phyloP scores from a whole-genome alignment of 192 early-diverging fungal species.

The Kappamyces sp. region DNA sequence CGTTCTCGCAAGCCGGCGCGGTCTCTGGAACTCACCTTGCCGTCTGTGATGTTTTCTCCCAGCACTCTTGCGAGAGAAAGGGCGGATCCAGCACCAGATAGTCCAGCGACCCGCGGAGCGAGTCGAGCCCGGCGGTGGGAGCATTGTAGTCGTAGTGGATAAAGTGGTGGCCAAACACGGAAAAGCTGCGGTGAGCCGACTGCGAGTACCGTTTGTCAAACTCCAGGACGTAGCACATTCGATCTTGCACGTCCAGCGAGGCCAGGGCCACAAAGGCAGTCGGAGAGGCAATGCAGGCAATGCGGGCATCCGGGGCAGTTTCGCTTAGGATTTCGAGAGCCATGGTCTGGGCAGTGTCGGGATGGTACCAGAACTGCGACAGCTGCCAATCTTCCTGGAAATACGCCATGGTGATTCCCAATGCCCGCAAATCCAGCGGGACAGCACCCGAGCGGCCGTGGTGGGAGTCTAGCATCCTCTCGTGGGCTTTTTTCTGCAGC shows the following conservation, averaged over 20 bases:
- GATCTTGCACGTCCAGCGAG: conserved; percentile 27
- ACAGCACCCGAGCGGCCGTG: no score
- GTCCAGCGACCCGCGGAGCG: conserved; percentile 41
- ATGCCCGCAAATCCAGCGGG: no score
- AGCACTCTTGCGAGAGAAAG: conserved; percentile 70
- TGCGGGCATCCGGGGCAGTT: conserved; percentile 31
- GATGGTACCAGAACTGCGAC: conserved; percentile 41
- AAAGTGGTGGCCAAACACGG: conserved; percentile 60
- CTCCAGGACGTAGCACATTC: conserved; percentile 52
- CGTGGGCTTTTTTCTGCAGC: no score
- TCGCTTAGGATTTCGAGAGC: conserved; percentile 40
- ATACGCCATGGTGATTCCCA: conserved; percentile 38
- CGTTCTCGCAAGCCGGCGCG: no score
- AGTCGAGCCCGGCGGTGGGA: conserved; percentile 32
- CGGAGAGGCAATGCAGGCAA: conserved; percentile 58
- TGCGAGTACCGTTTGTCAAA: conserved; percentile 49
- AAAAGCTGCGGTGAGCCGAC: conserved; percentile 29
- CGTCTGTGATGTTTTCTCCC: conserved; percentile 59
- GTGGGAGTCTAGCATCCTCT: no score
- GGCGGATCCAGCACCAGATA: conserved; percentile 74
- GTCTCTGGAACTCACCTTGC: conserved; percentile 42
- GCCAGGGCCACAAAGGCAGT: conserved; percentile 59
- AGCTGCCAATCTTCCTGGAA: conserved; percentile 81
- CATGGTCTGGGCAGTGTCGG: conserved; percentile 40
- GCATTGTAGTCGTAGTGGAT: conserved; percentile 70